Conservation (phyloP, 768 basidiomycete genomes). For the Sutorius australiensis region DNA sequence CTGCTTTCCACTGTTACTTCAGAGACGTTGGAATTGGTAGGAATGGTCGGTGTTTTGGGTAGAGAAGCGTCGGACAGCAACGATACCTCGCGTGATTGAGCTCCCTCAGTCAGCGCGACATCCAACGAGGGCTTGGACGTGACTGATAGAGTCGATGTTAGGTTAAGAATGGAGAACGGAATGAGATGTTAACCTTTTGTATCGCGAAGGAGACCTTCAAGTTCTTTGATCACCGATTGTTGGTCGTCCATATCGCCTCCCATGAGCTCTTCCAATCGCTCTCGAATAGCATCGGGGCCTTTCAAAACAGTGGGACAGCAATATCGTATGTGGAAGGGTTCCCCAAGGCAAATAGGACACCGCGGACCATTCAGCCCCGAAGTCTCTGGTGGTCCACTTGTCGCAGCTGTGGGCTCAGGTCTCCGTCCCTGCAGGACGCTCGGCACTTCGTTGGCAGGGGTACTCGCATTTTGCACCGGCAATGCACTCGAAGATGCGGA, state of each 20-base stretch:
- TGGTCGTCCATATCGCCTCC: constrained; percentile 18
- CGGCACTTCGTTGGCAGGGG: not conserved
- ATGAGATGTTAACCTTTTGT: constrained; percentile 22
- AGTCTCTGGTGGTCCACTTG: not conserved
- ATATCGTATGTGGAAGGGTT: constrained; percentile 45
- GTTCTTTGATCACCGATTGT: constrained; percentile 37
- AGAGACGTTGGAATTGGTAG: constrained; percentile 30
- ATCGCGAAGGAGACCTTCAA: constrained; percentile 35
- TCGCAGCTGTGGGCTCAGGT: not conserved
- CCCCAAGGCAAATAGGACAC: constrained; percentile 46
- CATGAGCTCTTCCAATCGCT: constrained; percentile 44
- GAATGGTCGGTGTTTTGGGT: constrained; percentile 20
- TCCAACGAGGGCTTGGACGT: not conserved
- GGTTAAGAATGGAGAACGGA: not conserved
- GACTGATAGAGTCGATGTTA: constrained; percentile 12
- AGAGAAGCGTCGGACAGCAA: constrained; percentile 1
- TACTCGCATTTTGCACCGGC: not conserved
- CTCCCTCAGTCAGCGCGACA: not conserved
- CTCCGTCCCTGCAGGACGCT: not conserved
- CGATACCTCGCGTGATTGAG: not conserved
- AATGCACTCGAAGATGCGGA: not conserved
- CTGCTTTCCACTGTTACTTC: constrained; percentile 36
- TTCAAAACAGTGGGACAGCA: constrained; percentile 46
- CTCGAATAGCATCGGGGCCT: constrained; percentile 41
- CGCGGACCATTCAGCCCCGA: constrained; percentile 4